Base-by-base conservation (phyloP, 495 filamentous ascomycete species). In the Penicillium soppii region DNA sequence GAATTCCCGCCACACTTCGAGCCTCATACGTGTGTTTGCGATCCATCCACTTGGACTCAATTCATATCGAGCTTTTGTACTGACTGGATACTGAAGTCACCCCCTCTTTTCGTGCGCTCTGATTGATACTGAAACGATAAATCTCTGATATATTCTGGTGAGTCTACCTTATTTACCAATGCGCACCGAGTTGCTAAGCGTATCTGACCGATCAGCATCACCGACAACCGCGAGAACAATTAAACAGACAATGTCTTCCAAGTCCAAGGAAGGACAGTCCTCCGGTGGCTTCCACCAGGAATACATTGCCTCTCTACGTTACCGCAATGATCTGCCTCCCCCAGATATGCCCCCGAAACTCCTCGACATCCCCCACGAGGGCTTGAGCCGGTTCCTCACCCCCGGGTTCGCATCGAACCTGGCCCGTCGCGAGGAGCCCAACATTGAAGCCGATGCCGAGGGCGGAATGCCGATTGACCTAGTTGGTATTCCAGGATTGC, bases 391-490 rank as follows among this genome's bases (percentile, higher is more conserved):
- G 59, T 97, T 96, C 67, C 91, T 92, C 12, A 86, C 84, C 8
- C 87, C 92, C 1, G 84, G 81, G 2, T 97, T 95, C 73, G 89
- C 90, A 20, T 92, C 91, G 25, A 85, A 89, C 43, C 70, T 98
- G 52, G 89, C 89, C 1, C 79, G 91, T 55, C 90, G 95, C 53
- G 92, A 97, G 72, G 84, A 91, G n/a, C 74, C 95, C 4, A 96
- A 95, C 53, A 91, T 98, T 44, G 94, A 97, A 68, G 91, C 91
- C 17, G 95, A 98, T 82, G 92, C 91, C 16, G 95, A 97, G 74
- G 82, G 96, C 50, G 94, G 95, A 29, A 97, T 98, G 92, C 90
- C 90, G 32, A 83, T 98, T 67, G 92, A 98, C 66, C 73, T 98
- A 37, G 87, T 97, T 36, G 94, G 95, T 55, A 86, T 97, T 68